Evolutionary conservation across 2,329 filamentous ascomycete genomes (phyloP).

Genomic region (Microdochium paspali): DNA sequence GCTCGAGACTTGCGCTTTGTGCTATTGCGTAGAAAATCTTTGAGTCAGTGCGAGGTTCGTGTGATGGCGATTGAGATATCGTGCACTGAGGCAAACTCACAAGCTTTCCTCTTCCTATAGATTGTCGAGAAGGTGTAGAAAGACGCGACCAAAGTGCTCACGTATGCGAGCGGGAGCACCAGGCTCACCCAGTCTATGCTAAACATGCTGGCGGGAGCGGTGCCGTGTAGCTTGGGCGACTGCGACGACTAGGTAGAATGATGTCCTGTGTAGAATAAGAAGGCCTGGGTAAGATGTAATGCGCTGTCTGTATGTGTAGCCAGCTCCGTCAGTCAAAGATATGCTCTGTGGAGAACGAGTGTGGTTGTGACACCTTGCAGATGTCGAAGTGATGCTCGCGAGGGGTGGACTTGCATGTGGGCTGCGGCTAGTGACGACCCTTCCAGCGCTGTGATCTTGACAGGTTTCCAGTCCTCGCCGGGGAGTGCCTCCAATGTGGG

Average conservation of each 20-base stretch:
- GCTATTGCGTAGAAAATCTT: slow-evolving; percentile 31
- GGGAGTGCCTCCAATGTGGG: no score
- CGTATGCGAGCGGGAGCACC: slow-evolving; percentile 78
- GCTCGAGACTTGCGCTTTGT: slow-evolving; percentile 75
- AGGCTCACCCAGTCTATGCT: slow-evolving; percentile 74
- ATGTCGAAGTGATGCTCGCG: no score
- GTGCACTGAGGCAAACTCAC: slow-evolving; percentile 35
- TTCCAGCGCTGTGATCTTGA: no score
- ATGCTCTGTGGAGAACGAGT: no score
- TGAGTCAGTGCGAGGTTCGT: not conserved
- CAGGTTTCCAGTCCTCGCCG: no score
- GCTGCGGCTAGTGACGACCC: no score
- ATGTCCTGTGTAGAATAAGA: not conserved
- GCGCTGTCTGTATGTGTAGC: no score
- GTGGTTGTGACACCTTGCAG: no score
- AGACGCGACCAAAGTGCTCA: slow-evolving; percentile 77
- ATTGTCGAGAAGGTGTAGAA: slow-evolving; percentile 87
- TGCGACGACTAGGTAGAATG: slow-evolving; percentile 4
- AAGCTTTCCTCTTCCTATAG: slow-evolving; percentile 85
- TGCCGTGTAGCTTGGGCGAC: not conserved
- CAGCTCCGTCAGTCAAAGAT: no score
- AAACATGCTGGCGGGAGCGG: slow-evolving; percentile 29
- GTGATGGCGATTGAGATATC: not conserved
- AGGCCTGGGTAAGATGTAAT: not conserved
- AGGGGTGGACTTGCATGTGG: no score